A percentile compares a stretch with the other conserved stretches of the same genome.
These are phyloP conservation scores for Nigrospora sphaerica DNA, from an alignment of 2,329 filamentous ascomycete species.

Conservation along the genomic window DNA sequence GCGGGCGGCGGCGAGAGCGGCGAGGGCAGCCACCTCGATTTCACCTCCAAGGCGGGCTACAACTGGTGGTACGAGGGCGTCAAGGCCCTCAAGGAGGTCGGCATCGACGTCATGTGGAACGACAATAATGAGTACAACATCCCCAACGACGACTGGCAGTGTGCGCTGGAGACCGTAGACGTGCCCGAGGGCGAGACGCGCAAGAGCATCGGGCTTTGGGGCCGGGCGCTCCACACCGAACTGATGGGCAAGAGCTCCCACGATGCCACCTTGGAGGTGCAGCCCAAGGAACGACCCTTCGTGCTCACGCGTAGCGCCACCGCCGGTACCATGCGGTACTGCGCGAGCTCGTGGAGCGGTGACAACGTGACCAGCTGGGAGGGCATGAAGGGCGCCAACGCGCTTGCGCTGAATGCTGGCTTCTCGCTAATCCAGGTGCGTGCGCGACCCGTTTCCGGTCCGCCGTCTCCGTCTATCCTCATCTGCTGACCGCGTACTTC, in stretches of 20 bases:
- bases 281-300: conserved; percentile 56
- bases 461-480: no score
- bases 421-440: conserved; percentile 57
- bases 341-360: conserved; percentile 66
- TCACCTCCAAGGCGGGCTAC: conserved; percentile 60
- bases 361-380: conserved; percentile 71
- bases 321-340: conserved; percentile 62
- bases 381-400: conserved; percentile 65
- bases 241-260: conserved; percentile 65
- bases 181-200: conserved; percentile 27
- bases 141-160: conserved; percentile 57
- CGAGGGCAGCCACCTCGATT: conserved; percentile 66
- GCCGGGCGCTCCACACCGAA: conserved; percentile 62
- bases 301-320: conserved; percentile 66
- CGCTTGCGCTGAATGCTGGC: conserved; percentile 60
- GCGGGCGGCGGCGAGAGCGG: conserved; percentile 64
- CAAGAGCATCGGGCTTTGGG: conserved; percentile 59
- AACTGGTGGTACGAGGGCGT: conserved; percentile 68
- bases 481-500: neutral
- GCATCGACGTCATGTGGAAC: conserved; percentile 72
- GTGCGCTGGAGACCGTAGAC: conserved; percentile 42
- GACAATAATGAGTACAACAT: conserved; percentile 73
- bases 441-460: no score
- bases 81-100: conserved; percentile 50
- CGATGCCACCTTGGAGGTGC: conserved; percentile 53